Percentiles rank a stretch among this genome's conserved stretches.
Evolutionary conservation across 2,329 filamentous ascomycete genomes (phyloP).

Genomic region (Verruconis gallopava): DNA sequence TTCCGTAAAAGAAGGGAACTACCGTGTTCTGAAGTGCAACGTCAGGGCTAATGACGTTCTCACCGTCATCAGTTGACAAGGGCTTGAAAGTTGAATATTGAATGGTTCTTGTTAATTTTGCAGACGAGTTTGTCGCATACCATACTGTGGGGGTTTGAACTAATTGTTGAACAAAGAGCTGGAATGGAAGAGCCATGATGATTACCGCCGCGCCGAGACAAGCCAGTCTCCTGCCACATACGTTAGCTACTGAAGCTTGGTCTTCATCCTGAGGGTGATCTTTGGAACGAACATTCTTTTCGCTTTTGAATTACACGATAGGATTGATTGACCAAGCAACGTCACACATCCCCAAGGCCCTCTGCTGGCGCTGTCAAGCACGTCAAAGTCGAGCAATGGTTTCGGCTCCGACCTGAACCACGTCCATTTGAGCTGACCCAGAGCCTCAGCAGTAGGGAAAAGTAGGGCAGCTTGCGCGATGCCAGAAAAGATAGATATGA

Average conservation of each 20-base stretch:
- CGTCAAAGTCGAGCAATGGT: slow-evolving; percentile 2
- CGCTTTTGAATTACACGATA: too few relatives aligned
- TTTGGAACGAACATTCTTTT: slow-evolving; percentile 3
- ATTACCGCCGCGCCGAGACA: slow-evolving; percentile 17
- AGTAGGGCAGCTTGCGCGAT: slow-evolving; percentile 20
- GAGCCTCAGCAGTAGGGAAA: slow-evolving; percentile 18
- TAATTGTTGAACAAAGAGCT: slow-evolving; percentile 23
- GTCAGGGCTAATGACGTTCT: background rate
- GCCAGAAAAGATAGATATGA: slow-evolving; percentile 20
- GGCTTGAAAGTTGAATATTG: background rate
- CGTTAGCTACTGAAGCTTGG: slow-evolving; percentile 2
- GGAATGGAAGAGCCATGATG: slow-evolving; percentile 13
- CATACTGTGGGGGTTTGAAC: slow-evolving; percentile 16
- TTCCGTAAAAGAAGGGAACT: background rate
- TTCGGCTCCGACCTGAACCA: slow-evolving; percentile 14
- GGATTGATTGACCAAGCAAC: slow-evolving; percentile 1
- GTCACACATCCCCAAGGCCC: slow-evolving; percentile 4
- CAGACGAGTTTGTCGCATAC: too few relatives aligned
- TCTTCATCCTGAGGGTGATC: background rate
- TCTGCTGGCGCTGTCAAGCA: slow-evolving; percentile 6
- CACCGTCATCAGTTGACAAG: background rate
- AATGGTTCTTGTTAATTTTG: background rate
- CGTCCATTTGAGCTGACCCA: slow-evolving; percentile 25
- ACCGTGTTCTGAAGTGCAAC: background rate
- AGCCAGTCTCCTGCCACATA: slow-evolving; percentile 13